phyloP scores from a whole-genome alignment of 441 rosid genomes.

The Manihot esculenta region DNA sequence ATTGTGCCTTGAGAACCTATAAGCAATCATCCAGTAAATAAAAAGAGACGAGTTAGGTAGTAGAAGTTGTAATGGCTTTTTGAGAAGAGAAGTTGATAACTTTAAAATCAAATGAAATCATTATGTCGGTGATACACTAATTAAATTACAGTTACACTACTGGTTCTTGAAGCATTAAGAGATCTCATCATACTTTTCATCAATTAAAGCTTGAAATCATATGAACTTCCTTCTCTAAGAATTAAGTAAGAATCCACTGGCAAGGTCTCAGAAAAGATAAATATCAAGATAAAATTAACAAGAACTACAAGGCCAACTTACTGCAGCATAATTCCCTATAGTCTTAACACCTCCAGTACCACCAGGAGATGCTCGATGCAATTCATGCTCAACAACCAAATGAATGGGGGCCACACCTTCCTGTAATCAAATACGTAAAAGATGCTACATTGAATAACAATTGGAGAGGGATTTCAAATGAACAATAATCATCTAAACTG shows the following conservation, averaged over 20 bases:
- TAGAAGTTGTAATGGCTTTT: not conserved
- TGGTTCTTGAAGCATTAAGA: no score
- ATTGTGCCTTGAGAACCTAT: conserved; percentile 90
- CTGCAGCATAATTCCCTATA: conserved; percentile 52
- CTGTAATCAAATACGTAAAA: conserved; percentile 29
- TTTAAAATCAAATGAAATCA: not conserved
- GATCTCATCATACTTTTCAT: not conserved
- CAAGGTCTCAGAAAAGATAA: not conserved
- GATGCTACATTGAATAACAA: conserved; percentile 4
- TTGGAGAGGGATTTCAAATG: not conserved
- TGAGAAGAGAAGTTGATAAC: no score
- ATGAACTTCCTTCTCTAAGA: not conserved
- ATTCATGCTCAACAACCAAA: conserved; percentile 44
- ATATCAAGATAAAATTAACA: not conserved
- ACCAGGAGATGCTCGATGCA: conserved; percentile 51
- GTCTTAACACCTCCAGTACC: conserved; percentile 57
- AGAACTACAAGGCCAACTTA: conserved; percentile 20
- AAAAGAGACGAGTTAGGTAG: conserved; percentile 1
- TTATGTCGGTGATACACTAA: not conserved
- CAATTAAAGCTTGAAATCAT: not conserved
- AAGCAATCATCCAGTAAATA: conserved; percentile 4
- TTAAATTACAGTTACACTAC: not conserved
- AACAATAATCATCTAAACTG: not conserved
- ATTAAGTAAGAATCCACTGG: no score
- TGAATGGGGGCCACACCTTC: conserved; percentile 46